These are phyloP conservation scores for Mycena pura DNA, from an alignment of 768 basidiomycete genomes.

Conservation along the genomic window DNA sequence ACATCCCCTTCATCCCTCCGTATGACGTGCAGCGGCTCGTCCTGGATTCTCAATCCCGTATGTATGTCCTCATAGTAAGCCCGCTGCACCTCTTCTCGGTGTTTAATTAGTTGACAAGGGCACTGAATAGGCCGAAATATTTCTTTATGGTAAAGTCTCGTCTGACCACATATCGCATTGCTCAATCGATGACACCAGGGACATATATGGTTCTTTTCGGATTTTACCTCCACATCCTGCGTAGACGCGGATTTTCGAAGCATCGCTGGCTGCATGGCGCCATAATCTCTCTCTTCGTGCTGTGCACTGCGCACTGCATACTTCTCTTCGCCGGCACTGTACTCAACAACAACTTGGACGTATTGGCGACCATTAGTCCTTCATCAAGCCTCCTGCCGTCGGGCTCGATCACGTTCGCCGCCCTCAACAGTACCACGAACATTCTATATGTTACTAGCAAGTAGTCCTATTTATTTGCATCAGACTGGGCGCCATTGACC, in stretches of 20 bases:
- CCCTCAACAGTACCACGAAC: conserved; percentile 1
- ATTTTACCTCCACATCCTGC: conserved; percentile 2
- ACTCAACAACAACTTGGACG: not conserved
- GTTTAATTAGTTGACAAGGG: too few relatives aligned
- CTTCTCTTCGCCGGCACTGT: not conserved
- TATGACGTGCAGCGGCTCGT: too few relatives aligned
- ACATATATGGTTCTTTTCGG: conserved; percentile 6
- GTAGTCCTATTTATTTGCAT: conserved; percentile 1
- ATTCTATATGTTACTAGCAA: conserved; percentile 2
- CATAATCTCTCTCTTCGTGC: not conserved
- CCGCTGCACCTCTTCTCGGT: too few relatives aligned
- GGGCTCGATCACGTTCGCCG: too few relatives aligned
- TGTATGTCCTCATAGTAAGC: too few relatives aligned
- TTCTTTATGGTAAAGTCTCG: conserved; percentile 2
- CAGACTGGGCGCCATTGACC: not conserved
- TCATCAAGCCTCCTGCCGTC: not conserved
- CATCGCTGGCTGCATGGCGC: not conserved
- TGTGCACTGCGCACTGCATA: not conserved
- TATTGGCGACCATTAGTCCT: not conserved
- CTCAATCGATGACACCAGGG: not conserved
- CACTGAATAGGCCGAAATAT: conserved; percentile 1
- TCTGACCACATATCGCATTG: not conserved
- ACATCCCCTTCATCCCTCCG: too few relatives aligned
- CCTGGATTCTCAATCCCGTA: too few relatives aligned
- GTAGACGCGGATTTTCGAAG: not conserved